A percentile compares a stretch with the other conserved stretches of the same genome.
These are phyloP conservation scores for Hypoxylon sp. DNA, from an alignment of 2,329 filamentous ascomycete species.

Conservation along the genomic window DNA sequence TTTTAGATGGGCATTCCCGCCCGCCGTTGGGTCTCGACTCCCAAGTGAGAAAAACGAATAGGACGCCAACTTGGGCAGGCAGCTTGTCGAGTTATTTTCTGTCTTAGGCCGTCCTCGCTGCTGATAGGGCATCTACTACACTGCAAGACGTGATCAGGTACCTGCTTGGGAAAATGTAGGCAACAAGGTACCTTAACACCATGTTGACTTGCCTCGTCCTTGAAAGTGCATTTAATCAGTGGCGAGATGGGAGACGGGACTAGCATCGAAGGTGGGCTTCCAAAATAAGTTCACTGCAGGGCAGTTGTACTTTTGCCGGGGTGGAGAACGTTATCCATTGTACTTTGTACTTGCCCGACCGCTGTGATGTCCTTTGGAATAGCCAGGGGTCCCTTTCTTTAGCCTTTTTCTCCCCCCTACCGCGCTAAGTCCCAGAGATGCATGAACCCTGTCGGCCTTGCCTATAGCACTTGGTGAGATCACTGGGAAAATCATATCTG, in stretches of 20 bases:
- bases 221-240: neutral
- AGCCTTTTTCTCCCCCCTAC: constrained; percentile 38
- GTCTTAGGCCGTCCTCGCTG: neutral
- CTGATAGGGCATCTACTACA: constrained; percentile 7
- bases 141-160: neutral
- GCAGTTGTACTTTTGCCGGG: constrained; percentile 17
- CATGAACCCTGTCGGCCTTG: constrained; percentile 42
- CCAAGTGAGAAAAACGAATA: neutral
- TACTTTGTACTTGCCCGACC: constrained; percentile 6
- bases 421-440: constrained; percentile 47
- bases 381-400: constrained; percentile 11
- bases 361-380: constrained; percentile 11
- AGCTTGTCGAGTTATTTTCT: constrained; percentile 1
- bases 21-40: constrained; percentile 19
- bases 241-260: neutral
- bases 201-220: neutral
- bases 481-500: constrained; percentile 22
- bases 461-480: constrained; percentile 38
- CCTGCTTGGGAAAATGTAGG: neutral
- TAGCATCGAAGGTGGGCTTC: neutral
- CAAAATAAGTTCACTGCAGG: constrained; percentile 18
- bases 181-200: neutral
- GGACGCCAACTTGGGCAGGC: neutral
- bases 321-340: constrained; percentile 2
- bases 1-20: constrained; percentile 9